These are phyloP conservation scores for Candida mattraensis DNA, from an alignment of 805 yeast genomes.

Conservation along the genomic window DNA sequence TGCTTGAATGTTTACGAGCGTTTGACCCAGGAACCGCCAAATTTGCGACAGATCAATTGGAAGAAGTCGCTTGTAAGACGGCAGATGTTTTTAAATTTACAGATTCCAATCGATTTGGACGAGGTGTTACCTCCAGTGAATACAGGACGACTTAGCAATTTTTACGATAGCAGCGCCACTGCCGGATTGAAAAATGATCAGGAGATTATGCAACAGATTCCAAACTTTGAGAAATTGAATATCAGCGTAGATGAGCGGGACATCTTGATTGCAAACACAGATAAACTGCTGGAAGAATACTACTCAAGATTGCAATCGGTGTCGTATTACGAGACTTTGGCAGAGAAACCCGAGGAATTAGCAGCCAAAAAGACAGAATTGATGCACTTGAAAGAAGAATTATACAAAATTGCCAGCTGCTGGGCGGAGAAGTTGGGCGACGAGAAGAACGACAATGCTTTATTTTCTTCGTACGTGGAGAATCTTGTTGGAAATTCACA, in stretches of 20 bases:
- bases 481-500: constrained; percentile 90
- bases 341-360: constrained; percentile 34
- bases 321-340: constrained; percentile 22
- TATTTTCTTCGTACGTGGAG: constrained; percentile 86
- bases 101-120: constrained; percentile 72
- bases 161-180: constrained; percentile 14
- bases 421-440: constrained; percentile 55
- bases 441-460: constrained; percentile 61
- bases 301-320: constrained; percentile 27
- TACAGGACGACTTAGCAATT: constrained; percentile 9
- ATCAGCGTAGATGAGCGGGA: constrained; percentile 33
- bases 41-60: constrained; percentile 67
- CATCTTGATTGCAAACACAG: constrained; percentile 25
- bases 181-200: constrained; percentile 7
- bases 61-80: constrained; percentile 62
- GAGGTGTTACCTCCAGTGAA: constrained; percentile 37
- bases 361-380: constrained; percentile 39
- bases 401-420: constrained; percentile 34
- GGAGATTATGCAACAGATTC: constrained; percentile 26
- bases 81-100: constrained; percentile 60
- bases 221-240: constrained; percentile 35
- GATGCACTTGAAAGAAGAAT: constrained; percentile 36
- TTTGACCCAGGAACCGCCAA: constrained; percentile 37
- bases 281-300: constrained; percentile 20
- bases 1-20: constrained; percentile 24